Evolutionary conservation across 2,329 filamentous ascomycete genomes (phyloP).

Genomic region (Neofusicoccum parvum): DNA sequence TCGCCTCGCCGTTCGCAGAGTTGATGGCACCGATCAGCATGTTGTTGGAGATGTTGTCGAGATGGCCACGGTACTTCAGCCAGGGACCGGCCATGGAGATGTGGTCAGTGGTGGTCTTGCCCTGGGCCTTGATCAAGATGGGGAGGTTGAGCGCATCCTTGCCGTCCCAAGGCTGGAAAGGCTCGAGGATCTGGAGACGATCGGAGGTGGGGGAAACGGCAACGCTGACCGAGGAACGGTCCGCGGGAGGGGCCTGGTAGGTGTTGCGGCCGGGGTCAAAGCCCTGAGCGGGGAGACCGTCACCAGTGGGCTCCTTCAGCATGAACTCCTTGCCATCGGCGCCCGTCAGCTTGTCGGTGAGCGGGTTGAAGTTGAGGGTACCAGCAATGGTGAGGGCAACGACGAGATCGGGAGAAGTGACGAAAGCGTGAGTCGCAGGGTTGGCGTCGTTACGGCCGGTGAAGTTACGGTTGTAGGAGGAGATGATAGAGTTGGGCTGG

Average conservation of each 20-base stretch:
- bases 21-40: slow-evolving; percentile 98
- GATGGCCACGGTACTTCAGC: slow-evolving; percentile 98
- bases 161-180: slow-evolving; percentile 87
- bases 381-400: slow-evolving; percentile 85
- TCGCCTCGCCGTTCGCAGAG: slow-evolving; percentile 92
- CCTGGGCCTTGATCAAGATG: slow-evolving; percentile 93
- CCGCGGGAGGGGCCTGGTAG: slow-evolving; percentile 89
- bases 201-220: slow-evolving; percentile 86
- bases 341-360: slow-evolving; percentile 89
- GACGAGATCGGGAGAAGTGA: slow-evolving; percentile 86
- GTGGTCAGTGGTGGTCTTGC: slow-evolving; percentile 96
- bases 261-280: slow-evolving; percentile 92
- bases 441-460: slow-evolving; percentile 97
- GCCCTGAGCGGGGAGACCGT: slow-evolving; percentile 75
- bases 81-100: slow-evolving; percentile 97
- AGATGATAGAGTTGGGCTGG: slow-evolving; percentile 92
- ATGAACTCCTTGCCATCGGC: slow-evolving; percentile 96
- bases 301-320: slow-evolving; percentile 77
- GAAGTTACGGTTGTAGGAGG: slow-evolving; percentile 99
- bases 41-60: slow-evolving; percentile 99
- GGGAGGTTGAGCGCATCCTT: slow-evolving; percentile 84
- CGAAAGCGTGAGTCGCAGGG: slow-evolving; percentile 91
- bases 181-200: slow-evolving; percentile 87
- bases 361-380: slow-evolving; percentile 88
- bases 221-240: slow-evolving; percentile 73